Evolutionary conservation across 2,329 filamentous ascomycete genomes (phyloP).

Genomic region (Penicillium sp.): DNA sequence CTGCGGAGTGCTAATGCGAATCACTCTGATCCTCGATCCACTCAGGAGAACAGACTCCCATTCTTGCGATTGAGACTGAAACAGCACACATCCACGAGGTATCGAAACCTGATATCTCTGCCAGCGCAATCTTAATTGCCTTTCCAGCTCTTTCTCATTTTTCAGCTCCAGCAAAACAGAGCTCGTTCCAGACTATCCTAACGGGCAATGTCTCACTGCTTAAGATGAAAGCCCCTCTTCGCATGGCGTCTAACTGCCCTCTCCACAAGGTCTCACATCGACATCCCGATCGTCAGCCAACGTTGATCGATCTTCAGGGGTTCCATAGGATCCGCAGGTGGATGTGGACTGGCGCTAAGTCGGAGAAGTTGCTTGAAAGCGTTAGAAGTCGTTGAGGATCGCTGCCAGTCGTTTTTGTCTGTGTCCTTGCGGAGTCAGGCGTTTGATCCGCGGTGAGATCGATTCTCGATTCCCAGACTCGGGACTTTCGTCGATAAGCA

Average conservation of each 20-base stretch:
- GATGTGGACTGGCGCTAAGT: background rate
- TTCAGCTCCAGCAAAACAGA: background rate
- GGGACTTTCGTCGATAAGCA: background rate
- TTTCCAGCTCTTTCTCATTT: background rate
- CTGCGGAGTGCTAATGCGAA: background rate
- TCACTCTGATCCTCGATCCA: conserved; percentile 3
- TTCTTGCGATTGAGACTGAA: background rate
- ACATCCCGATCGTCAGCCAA: conserved; percentile 6
- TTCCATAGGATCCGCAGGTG: conserved; percentile 6
- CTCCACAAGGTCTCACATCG: conserved; percentile 9
- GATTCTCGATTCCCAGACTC: background rate
- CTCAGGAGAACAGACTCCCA: background rate
- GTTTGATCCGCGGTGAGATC: background rate
- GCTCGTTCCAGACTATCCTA: background rate
- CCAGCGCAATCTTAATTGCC: background rate
- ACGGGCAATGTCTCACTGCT: background rate
- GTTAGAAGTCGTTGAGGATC: background rate
- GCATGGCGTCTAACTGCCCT: background rate
- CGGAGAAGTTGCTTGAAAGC: background rate
- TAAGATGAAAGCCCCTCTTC: background rate
- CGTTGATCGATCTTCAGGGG: conserved; percentile 15
- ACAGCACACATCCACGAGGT: background rate
- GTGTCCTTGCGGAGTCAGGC: background rate
- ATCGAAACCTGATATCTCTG: background rate
- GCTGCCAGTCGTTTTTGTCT: background rate